Evolutionary conservation across 345 rosid genomes (phyloP).

Genomic region (Hirschfeldia incana): DNA sequence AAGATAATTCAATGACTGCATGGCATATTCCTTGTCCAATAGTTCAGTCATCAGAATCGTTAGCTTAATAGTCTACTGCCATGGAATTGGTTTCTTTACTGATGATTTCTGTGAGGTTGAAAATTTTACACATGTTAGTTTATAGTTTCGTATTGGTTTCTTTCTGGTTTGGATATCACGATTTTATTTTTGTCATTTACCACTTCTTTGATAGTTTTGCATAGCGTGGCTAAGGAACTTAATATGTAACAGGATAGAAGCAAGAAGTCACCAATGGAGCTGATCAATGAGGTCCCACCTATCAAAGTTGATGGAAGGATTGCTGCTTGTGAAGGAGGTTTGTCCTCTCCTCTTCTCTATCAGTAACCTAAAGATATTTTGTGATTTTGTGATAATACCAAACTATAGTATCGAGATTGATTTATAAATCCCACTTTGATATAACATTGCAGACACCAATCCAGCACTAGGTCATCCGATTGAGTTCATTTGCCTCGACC

Average conservation of each 20-base stretch:
- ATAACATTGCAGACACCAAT: constrained; percentile 52
- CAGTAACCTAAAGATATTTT: neutral
- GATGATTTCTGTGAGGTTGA: neutral
- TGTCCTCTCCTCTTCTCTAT: constrained; percentile 19
- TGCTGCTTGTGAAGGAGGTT: constrained; percentile 99
- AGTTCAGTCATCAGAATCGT: neutral
- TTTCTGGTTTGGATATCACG: neutral
- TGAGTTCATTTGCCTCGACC: constrained; percentile 94
- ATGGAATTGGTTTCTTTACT: neutral
- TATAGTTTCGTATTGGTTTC: neutral
- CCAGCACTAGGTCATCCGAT: constrained; percentile 97
- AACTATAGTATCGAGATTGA: neutral
- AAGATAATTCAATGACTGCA: neutral
- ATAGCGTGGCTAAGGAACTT: neutral
- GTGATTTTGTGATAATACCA: neutral
- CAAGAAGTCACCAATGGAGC: constrained; percentile 98
- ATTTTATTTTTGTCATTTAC: neutral
- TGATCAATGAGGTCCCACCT: constrained; percentile 97
- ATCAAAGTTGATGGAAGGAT: constrained; percentile 92
- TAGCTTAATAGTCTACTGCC: neutral
- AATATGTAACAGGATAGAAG: constrained; percentile 60
- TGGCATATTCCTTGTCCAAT: neutral
- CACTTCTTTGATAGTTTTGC: neutral
- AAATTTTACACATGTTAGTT: neutral
- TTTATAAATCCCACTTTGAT: neutral